A percentile compares a stretch with the other conserved stretches of the same genome.
phyloP scores from a whole-genome alignment of 2,329 filamentous ascomycete species.

The Fusarium gaditjirri region DNA sequence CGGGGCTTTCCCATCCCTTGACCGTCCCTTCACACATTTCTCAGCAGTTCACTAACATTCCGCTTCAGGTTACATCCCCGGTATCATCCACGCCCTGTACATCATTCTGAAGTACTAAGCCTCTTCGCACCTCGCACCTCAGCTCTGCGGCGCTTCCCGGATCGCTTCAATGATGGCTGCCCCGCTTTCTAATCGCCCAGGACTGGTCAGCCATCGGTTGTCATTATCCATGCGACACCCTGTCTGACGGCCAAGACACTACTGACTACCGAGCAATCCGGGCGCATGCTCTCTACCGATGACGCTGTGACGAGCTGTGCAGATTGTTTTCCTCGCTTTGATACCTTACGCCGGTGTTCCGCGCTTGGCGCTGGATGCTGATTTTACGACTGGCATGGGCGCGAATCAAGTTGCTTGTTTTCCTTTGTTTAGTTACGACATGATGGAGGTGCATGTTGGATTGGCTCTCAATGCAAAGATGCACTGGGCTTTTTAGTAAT shows the following conservation, averaged over 20 bases:
- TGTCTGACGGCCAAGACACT: conserved; percentile 33
- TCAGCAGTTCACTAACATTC: conserved; percentile 26
- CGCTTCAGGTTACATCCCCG: conserved; percentile 70
- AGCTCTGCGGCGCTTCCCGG: conserved; percentile 22
- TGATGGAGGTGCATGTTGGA: conserved; percentile 39
- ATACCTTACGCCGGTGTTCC: conserved; percentile 33
- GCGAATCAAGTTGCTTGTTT: conserved; percentile 21
- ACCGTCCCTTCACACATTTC: neutral
- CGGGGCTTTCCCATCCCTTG: neutral
- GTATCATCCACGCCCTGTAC: conserved; percentile 94
- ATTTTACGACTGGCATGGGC: conserved; percentile 37
- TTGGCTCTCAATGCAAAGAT: conserved; percentile 41
- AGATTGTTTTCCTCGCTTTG: conserved; percentile 27
- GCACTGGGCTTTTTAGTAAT: conserved; percentile 45
- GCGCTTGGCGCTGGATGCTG: conserved; percentile 26
- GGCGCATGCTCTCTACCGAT: conserved; percentile 13
- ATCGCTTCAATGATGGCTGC: conserved; percentile 17
- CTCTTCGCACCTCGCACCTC: conserved; percentile 19
- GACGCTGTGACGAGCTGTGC: conserved; percentile 24
- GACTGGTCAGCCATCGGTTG: conserved; percentile 21
- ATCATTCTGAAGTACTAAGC: conserved; percentile 89
- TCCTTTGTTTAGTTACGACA: conserved; percentile 34
- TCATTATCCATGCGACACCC: conserved; percentile 15
- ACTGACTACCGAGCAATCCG: conserved; percentile 34
- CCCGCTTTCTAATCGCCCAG: conserved; percentile 27